phyloP scores from a whole-genome alignment of 176 grass and related monocot species.

The Echinochloa phyllopogon region DNA sequence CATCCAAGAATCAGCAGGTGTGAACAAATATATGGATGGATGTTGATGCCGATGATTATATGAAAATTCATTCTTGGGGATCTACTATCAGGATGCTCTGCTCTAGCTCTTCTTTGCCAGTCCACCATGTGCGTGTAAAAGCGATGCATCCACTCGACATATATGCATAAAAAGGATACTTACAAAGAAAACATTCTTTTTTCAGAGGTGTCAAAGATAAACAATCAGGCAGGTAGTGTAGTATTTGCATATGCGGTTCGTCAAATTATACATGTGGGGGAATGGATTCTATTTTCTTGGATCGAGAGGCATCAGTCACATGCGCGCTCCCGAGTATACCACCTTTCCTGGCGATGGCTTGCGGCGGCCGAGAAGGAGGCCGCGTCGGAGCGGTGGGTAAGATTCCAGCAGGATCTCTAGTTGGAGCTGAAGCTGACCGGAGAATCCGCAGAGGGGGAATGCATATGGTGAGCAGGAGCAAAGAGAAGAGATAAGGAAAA shows the following conservation, averaged over 20 bases:
- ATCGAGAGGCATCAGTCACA: constrained; percentile 20
- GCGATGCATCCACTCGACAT: constrained; percentile 9
- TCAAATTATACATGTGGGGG: constrained; percentile 18
- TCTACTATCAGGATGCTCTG: constrained; percentile 24
- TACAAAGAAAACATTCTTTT: constrained; percentile 36
- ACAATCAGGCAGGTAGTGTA: background rate
- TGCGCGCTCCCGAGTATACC: constrained; percentile 17
- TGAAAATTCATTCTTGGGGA: constrained; percentile 19
- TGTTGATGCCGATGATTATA: constrained; percentile 38
- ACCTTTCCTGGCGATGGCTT: constrained; percentile 31
- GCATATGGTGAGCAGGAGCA: background rate
- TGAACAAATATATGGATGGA: constrained; percentile 11
- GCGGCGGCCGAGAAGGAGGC: background rate
- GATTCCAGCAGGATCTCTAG: constrained; percentile 10
- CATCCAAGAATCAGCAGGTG: constrained; percentile 14
- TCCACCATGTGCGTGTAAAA: constrained; percentile 24
- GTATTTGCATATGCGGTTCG: background rate
- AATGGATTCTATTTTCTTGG: constrained; percentile 23
- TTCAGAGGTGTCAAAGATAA: background rate
- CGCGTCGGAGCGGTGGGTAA: constrained; percentile 27
- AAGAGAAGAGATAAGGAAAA: background rate
- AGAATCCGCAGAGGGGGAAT: constrained; percentile 26
- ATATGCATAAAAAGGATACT: background rate
- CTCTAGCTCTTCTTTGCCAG: background rate
- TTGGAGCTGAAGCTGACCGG: constrained; percentile 4